Percentiles rank a stretch among this genome's conserved stretches.
phyloP scores from a whole-genome alignment of 106 monocot species.

The Triglochin maritima region DNA sequence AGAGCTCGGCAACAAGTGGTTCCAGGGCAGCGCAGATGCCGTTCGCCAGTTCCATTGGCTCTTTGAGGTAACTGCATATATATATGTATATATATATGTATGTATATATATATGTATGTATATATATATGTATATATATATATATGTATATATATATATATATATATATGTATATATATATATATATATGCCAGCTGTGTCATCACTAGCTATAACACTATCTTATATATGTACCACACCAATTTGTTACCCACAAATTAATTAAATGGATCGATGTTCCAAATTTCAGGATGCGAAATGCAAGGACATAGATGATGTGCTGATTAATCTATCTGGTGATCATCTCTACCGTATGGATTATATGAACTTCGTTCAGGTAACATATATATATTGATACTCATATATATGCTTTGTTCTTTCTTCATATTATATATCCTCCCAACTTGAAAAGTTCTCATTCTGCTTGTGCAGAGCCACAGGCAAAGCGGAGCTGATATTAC shows the following conservation, averaged over 20 bases:
- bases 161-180: too few relatives aligned
- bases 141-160: too few relatives aligned
- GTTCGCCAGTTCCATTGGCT: conserved; percentile 95
- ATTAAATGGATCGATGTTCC: too few relatives aligned
- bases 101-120: too few relatives aligned
- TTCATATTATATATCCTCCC: neutral
- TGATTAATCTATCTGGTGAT: conserved; percentile 92
- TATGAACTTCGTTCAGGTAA: conserved; percentile 93
- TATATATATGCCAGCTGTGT: neutral
- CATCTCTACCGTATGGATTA: conserved; percentile 96
- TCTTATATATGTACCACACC: too few relatives aligned
- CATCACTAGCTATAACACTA: neutral
- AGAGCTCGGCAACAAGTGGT: conserved; percentile 70
- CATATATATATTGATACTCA: neutral
- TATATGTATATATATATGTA: too few relatives aligned
- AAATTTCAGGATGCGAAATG: conserved; percentile 63
- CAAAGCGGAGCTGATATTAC: conserved; percentile 85
- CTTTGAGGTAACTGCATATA: conserved; percentile 47
- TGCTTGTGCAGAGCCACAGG: conserved; percentile 51
- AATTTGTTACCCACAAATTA: too few relatives aligned
- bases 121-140: too few relatives aligned
- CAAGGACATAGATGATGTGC: conserved; percentile 70
- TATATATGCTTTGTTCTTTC: neutral
- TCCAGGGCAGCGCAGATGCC: conserved; percentile 88
- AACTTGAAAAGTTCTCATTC: neutral